Base-by-base conservation (phyloP, 176 grass and related monocot genomes). In the Hsuehochloa calcarea region DNA sequence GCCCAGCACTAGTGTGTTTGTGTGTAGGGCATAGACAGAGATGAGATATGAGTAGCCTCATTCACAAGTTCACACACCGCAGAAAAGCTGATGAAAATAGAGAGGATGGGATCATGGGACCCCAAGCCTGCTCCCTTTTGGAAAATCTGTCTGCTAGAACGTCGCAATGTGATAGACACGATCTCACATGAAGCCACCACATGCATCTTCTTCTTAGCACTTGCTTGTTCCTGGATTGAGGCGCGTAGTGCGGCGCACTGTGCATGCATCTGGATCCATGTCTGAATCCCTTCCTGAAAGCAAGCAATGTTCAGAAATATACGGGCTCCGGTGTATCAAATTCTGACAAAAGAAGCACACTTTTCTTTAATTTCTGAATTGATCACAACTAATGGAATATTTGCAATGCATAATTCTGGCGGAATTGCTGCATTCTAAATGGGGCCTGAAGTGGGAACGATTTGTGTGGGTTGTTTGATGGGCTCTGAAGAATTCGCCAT, bases 141-240 rank as follows among this genome's bases (percentile, higher is more conserved):
- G 80, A 87, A 90, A 90, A 87, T 90, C 80, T 90, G 84, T 87
- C 89, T 90, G 68, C 60, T 74, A 20, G 49, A 77, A 83, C 65
- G 17, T 27, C 9, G 66, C 20, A 43, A 10, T 14, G 62, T 22
- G 75, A 80, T 60, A 10, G 81, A 40, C 40, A 75, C 26, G 0
- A 76, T 68, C 51, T 84, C 81, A 23, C 81, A 50, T 74, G 70
- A 51, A 49, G 44, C 49, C 51, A 10, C 44, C 70, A 75, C 41
- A 84, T 54, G 43, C 58, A 23, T 38, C 39, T 56, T 38, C 39
- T 56, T 14, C 16, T 59, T 29, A 22, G 38, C 51, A n/a, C 68
- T n/a, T 15, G 51, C n/a, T 9, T 22, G 17, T 10, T 65, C 19
- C 39, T 62, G 6, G 54, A 15, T 29, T 29, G 16, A 34, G 66